Evolutionary conservation across 768 basidiomycete species (phyloP).

Genomic region (Ephemerocybe angulata): DNA sequence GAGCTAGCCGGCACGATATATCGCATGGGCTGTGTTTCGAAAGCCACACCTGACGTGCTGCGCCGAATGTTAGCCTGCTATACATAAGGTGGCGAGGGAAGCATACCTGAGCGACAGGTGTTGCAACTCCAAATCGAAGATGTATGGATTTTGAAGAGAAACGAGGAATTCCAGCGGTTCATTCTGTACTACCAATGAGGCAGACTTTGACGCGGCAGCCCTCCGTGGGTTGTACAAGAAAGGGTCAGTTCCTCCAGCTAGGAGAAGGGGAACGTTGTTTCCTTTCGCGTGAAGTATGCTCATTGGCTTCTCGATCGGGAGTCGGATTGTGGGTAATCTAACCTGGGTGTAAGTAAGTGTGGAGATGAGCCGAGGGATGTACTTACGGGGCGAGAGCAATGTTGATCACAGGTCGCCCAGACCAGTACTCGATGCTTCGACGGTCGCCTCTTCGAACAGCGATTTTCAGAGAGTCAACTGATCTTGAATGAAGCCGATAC

Average conservation of each 20-base stretch:
- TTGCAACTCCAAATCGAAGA: conserved; percentile 88
- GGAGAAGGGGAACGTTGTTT: conserved; percentile 43
- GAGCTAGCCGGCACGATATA: conserved; percentile 72
- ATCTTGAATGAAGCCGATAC: conserved; percentile 68
- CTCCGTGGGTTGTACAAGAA: conserved; percentile 92
- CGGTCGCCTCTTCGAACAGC: conserved; percentile 75
- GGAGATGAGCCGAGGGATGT: conserved; percentile 1
- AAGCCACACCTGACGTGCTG: conserved; percentile 79
- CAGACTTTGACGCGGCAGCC: conserved; percentile 39
- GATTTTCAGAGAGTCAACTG: conserved; percentile 67
- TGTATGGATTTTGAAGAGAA: conserved; percentile 85
- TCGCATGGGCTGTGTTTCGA: conserved; percentile 61
- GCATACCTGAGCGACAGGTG: conserved; percentile 75
- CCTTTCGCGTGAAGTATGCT: conserved; percentile 45
- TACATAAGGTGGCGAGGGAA: not conserved
- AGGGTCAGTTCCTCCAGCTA: conserved; percentile 64
- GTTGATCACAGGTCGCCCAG: conserved; percentile 73
- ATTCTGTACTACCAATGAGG: conserved; percentile 72
- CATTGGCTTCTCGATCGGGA: conserved; percentile 70
- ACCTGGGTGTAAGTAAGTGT: conserved; percentile 1
- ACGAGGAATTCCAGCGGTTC: conserved; percentile 81
- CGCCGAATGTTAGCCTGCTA: conserved; percentile 7
- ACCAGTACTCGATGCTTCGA: conserved; percentile 80
- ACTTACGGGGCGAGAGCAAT: conserved; percentile 75
- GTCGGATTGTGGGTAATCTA: conserved; percentile 67